Conservation (phyloP, 2,329 filamentous ascomycete genomes). For the Exserohilum turcica region DNA sequence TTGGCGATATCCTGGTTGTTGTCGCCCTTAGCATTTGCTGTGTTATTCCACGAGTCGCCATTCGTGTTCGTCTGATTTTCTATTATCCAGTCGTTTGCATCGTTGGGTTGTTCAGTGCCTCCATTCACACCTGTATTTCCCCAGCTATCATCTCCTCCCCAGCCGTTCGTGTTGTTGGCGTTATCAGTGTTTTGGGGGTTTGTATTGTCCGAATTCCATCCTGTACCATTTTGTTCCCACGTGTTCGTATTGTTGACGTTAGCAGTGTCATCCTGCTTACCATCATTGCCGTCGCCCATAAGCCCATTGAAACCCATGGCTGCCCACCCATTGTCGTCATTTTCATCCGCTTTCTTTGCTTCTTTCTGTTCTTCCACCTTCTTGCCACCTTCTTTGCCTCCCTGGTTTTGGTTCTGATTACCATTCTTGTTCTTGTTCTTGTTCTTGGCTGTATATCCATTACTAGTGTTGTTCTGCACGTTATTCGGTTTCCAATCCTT, state of each 20-base stretch:
- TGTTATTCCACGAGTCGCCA: too few relatives aligned
- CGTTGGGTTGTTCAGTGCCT: neutral
- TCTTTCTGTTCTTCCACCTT: too few relatives aligned
- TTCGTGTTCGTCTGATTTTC: neutral
- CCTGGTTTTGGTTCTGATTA: conserved; percentile 14
- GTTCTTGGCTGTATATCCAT: conserved; percentile 18
- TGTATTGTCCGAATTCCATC: too few relatives aligned
- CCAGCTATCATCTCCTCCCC: too few relatives aligned
- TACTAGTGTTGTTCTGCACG: conserved; percentile 19
- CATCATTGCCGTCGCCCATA: neutral
- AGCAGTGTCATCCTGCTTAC: neutral
- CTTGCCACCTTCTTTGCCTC: neutral
- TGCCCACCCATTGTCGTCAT: neutral
- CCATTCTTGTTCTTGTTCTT: conserved; percentile 25
- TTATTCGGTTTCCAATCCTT: conserved; percentile 22
- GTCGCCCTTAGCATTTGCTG: neutral
- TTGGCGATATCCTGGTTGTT: neutral
- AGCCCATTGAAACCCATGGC: neutral
- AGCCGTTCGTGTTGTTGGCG: too few relatives aligned
- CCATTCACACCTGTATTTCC: neutral
- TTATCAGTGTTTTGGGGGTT: neutral
- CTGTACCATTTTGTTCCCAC: neutral
- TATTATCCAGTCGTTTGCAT: neutral
- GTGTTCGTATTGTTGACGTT: neutral
- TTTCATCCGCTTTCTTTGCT: too few relatives aligned